These are phyloP conservation scores for Rhizoclosmatium hyalinum DNA, from an alignment of 371 early-diverging fungal species.

Conservation along the genomic window DNA sequence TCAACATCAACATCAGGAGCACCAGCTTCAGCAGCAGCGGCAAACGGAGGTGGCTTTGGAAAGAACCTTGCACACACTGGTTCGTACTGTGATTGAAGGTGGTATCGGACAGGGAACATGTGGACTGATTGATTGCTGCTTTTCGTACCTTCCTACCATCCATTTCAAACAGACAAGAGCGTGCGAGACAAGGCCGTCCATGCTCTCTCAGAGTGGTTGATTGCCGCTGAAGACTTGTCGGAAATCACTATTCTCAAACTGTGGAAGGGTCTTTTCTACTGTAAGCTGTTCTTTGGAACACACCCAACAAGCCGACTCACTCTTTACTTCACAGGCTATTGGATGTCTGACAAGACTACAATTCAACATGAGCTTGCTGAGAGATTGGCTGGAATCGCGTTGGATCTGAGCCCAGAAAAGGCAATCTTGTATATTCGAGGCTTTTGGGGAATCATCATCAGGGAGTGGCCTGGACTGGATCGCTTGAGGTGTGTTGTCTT, in stretches of 20 bases:
- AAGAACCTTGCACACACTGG: slow-evolving; percentile 72
- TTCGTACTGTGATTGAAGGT: slow-evolving; percentile 32
- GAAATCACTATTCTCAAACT: slow-evolving; percentile 80
- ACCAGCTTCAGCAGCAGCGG: neutral
- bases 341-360: slow-evolving; percentile 94
- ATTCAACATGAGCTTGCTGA: slow-evolving; percentile 88
- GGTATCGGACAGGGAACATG: neutral
- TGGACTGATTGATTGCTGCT: neutral
- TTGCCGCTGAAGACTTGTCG: slow-evolving; percentile 57
- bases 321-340: slow-evolving; percentile 68
- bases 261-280: slow-evolving; percentile 94
- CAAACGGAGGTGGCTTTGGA: slow-evolving; percentile 50
- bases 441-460: slow-evolving; percentile 83
- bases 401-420: slow-evolving; percentile 54
- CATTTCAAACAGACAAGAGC: slow-evolving; percentile 71
- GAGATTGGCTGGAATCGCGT: slow-evolving; percentile 72
- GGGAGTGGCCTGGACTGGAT: slow-evolving; percentile 90
- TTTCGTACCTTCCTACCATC: neutral
- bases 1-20: too few species aligned
- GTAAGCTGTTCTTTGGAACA: slow-evolving; percentile 55
- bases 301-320: neutral
- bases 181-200: slow-evolving; percentile 84
- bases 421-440: slow-evolving; percentile 72
- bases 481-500: slow-evolving; percentile 66
- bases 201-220: slow-evolving; percentile 68